Base-by-base conservation (phyloP, 1,284 basidiomycete species). In the Ustilago shanxiensis region DNA sequence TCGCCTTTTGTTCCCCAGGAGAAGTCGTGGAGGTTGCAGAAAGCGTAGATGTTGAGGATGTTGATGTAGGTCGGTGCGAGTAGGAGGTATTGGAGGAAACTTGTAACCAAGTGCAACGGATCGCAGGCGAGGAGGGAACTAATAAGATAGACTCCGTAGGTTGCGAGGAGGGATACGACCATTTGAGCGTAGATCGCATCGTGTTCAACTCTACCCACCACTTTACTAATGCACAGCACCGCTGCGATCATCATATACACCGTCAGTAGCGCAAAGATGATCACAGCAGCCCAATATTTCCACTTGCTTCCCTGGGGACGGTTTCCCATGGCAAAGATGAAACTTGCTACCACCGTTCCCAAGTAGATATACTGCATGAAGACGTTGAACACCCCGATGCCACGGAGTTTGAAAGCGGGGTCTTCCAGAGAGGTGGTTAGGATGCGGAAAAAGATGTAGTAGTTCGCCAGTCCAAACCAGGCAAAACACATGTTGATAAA, bases 291-390 rank as follows among this genome's bases (percentile, higher is more conserved):
- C 81, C 91, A 91, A 87, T 97, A 98, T 88, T 97, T 97, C 89
- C 91, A 91, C 76, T 90, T 90, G 1, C 93, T 93, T 90, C 93
- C 92, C 87, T 92, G 91, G 1, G 96, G 96, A 72, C 95, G 92
- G 86, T 98, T 99, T 5, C 97, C 96, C 93, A 99, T 95, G 0
- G 94, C 93, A 86, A 99, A 93, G 20, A 98, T 89, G 89, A 99
- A 98, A 80, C 92, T 93, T 0, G 93, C 92, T 18, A 95, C 89
- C 18, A 98, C 89, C 39, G 94, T 90, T 2, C 93, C 93, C 3
- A 92, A 90, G 89, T 97, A 92, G 33, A 92, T 87, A 85, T 95
- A 98, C 91, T 98, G 86, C 62, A 91, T 89, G 50, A 94, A 87
- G 11, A 90, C 90, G 85, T 98, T 98, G 79, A 94, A 89, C 70